Base-by-base conservation (phyloP, 2,329 filamentous ascomycete species). In the Pseudogymnoascus sp. region DNA sequence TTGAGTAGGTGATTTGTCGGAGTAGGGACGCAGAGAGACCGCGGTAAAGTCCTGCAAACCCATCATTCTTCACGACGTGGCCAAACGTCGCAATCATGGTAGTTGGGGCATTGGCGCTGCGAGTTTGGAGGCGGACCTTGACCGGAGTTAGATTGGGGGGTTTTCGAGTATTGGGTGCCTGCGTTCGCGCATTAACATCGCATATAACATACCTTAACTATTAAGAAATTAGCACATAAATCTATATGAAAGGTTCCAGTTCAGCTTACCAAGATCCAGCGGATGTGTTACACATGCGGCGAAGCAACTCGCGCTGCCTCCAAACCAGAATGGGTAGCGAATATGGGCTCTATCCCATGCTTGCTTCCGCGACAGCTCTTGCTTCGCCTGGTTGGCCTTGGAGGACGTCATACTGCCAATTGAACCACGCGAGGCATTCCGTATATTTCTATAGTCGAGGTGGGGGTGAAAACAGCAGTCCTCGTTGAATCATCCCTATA, bases 1-100 rank as follows among this genome's bases (percentile, higher is more conserved):
- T 99, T 63, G 89, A 94, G 79, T 99, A 99, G 63, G 94, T 97
- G 67, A 92, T 82, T 78, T 97, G 94, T 66, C 94, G 92, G 62
- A 97, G 82, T 57, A 97, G 83, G 61, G 92, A 94, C 67, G 94
- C 94, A 2, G 92, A 95, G 62, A 97, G 85, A 77, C 94, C 94
- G 70, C 83, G 87, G 76, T 99, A 99, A 57, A 99, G 82, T 28
- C 91, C 93, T 30, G 80, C 75, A n/a, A 89, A 65, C 38, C 93
- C 91, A 75, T 94, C 83, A 69, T 82, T 80, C 68, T 85, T 86
- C 64, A 92, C 73, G 67, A 99, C 87, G 77, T 96, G 89, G 63
- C 84, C 79, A 71, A 97, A 90, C 64, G 93, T 97, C 73, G 89
- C 86, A 65, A 87, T 74, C 90, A 96, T 96, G 70, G 85, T 88